Evolutionary conservation across 2,329 filamentous ascomycete genomes (phyloP).

Genomic region (Beauveria sp.): DNA sequence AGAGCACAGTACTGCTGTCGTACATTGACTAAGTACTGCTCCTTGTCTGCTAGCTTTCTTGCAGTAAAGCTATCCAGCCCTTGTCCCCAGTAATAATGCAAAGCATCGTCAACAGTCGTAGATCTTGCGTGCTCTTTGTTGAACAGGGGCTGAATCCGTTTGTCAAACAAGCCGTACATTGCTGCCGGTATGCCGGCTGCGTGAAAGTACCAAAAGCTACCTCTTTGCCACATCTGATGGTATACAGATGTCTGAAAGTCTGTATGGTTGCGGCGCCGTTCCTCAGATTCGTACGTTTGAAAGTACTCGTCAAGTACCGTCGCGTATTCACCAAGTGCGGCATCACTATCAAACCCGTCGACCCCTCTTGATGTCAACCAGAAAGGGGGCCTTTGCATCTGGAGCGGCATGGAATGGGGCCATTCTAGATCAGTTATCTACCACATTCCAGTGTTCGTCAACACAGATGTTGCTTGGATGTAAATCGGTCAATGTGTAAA

Average conservation of each 20-base stretch:
- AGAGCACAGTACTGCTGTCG: no score
- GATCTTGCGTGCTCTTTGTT: neutral
- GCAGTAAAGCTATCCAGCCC: no score
- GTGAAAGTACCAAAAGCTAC: neutral
- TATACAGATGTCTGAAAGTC: neutral
- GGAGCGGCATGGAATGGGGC: neutral
- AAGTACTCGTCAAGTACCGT: neutral
- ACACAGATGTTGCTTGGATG: slow-evolving; percentile 30
- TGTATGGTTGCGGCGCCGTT: neutral
- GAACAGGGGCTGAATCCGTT: neutral
- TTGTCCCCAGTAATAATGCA: neutral
- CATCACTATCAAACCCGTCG: neutral
- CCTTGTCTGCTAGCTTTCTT: no score
- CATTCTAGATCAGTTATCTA: slow-evolving; percentile 19
- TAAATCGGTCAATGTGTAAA: slow-evolving; percentile 26
- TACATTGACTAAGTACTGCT: no score
- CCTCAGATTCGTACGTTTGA: neutral
- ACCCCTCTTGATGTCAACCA: neutral
- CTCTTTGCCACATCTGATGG: neutral
- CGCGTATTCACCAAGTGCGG: neutral
- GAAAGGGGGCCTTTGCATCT: neutral
- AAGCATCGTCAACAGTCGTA: neutral
- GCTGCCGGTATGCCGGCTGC: neutral
- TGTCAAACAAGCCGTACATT: neutral
- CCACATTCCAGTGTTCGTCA: slow-evolving; percentile 24